Evolutionary conservation across 805 yeast genomes (phyloP), one percentile per base, ranked within the genome.

Genomic region (Nakazawaea pomicola): DNA sequence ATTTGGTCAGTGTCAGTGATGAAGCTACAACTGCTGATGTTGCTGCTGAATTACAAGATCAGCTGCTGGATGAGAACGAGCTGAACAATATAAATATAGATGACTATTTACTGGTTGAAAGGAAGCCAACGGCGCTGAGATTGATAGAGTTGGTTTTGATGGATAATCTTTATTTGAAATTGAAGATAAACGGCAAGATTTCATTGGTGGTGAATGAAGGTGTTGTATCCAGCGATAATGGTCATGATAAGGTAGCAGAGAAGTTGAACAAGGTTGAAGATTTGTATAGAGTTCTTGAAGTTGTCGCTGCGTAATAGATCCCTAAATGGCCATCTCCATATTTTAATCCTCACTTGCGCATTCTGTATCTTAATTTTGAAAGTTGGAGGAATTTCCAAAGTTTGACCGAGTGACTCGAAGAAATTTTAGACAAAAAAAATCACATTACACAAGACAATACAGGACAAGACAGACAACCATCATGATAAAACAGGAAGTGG

Each of bases 211-310:
- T 23, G 19, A 33, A 14, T n/a, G 29, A 33, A 7, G 18, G 19
- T 7, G 14, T 23, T 15, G 36, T 33, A 12, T 5, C 18, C 3
- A 33, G 36, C 24, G 36, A 23, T 11, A 33, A 20, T n/a, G 9
- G 24, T 15, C 28, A 14, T 6, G n/a, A 11, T n/a, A n/a, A n/a
- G 11, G 24, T 36, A 6, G 33, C 33, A 18, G 40, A 36, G 5
- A 38, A 38, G 17, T 6, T 38, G 11, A 38, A 38, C 17, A 38
- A 38, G 25, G 7, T 38, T 4, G 35, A 38, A 30, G 36, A 38
- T 12, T 29, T 38, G 27, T 19, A 15, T 15, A 21, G 30, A 20
- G 35, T 38, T 9, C 9, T 37, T 3, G 32, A 37, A 14, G 12
- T 9, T 11, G 23, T 16, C n/a, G n/a, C n/a, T n/a, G n/a, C n/a